phyloP scores from a whole-genome alignment of 805 yeast genomes.

The Candida quercuum region DNA sequence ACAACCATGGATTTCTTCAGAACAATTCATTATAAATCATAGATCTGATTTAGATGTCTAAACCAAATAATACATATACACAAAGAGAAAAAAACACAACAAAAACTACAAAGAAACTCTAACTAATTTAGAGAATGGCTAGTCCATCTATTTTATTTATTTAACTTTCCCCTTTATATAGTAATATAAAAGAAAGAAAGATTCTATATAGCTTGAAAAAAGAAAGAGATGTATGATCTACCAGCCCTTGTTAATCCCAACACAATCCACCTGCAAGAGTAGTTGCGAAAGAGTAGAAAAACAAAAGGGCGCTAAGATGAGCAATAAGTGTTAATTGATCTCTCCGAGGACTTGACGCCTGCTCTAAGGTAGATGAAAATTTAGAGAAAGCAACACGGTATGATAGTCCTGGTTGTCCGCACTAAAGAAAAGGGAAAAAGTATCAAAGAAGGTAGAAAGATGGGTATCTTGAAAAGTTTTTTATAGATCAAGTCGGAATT shows the following conservation, averaged over 20 bases:
- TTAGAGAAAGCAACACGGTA: conserved; percentile 63
- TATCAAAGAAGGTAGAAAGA: conserved; percentile 2
- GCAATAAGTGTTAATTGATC: conserved; percentile 38
- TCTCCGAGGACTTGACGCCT: conserved; percentile 75
- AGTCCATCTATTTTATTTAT: not conserved
- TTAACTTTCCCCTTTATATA: not conserved
- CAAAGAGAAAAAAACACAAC: conserved; percentile 4
- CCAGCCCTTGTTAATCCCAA: conserved; percentile 56
- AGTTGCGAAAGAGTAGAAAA: conserved; percentile 24
- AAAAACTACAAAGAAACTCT: too few relatives aligned
- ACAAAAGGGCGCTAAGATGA: conserved; percentile 69
- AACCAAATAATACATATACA: too few relatives aligned
- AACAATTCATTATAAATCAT: conserved; percentile 23
- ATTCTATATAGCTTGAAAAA: conserved; percentile 1
- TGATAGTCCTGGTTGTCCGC: conserved; percentile 73
- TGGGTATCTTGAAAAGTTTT: conserved; percentile 3
- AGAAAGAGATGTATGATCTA: conserved; percentile 47
- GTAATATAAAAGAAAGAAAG: not conserved
- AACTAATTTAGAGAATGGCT: too few relatives aligned
- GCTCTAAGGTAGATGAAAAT: conserved; percentile 26
- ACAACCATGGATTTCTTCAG: conserved; percentile 92
- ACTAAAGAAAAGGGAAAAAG: conserved; percentile 28
- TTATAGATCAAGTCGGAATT: conserved; percentile 1
- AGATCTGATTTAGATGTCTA: not conserved
- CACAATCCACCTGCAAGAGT: conserved; percentile 34